A percentile compares a stretch with the other conserved stretches of the same genome.
These are phyloP conservation scores for Plicaturopsis crispa DNA, from an alignment of 768 basidiomycete genomes.

Conservation along the genomic window DNA sequence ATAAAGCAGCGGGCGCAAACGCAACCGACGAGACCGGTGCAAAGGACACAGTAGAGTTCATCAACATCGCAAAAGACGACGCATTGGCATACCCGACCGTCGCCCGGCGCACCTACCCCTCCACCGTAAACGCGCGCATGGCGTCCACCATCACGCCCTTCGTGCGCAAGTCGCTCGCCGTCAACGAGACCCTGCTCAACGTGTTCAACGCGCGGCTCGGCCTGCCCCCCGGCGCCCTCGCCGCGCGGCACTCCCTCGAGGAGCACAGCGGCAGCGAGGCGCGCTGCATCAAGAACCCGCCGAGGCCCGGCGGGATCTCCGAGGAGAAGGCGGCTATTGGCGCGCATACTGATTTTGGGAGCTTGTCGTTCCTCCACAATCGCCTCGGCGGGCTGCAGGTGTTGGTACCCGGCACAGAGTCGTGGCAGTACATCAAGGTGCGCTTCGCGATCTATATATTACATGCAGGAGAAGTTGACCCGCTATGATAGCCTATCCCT, in stretches of 20 bases:
- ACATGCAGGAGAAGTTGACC: not conserved
- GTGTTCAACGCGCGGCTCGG: constrained; percentile 53
- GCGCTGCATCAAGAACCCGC: constrained; percentile 44
- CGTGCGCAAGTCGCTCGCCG: constrained; percentile 45
- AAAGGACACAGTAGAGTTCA: constrained; percentile 50
- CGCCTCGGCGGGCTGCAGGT: constrained; percentile 66
- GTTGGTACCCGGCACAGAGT: constrained; percentile 47
- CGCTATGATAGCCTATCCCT: constrained; percentile 35
- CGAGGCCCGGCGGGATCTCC: constrained; percentile 17
- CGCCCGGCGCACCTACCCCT: constrained; percentile 50
- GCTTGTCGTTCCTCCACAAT: constrained; percentile 66
- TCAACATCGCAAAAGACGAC: constrained; percentile 67
- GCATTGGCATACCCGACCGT: constrained; percentile 49
- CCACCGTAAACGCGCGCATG: constrained; percentile 43
- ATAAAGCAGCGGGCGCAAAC: constrained; percentile 57
- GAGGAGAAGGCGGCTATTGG: constrained; percentile 40
- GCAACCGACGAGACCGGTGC: constrained; percentile 55
- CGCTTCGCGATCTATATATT: not conserved
- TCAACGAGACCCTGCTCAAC: constrained; percentile 44
- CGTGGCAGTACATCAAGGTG: constrained; percentile 66
- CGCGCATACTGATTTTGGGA: constrained; percentile 70
- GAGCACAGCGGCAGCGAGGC: constrained; percentile 53
- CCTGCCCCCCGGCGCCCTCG: constrained; percentile 41
- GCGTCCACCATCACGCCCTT: constrained; percentile 43
- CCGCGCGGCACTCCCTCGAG: constrained; percentile 30